Base-by-base conservation (phyloP, 495 filamentous ascomycete genomes). In the Baudoinia panamericana region DNA sequence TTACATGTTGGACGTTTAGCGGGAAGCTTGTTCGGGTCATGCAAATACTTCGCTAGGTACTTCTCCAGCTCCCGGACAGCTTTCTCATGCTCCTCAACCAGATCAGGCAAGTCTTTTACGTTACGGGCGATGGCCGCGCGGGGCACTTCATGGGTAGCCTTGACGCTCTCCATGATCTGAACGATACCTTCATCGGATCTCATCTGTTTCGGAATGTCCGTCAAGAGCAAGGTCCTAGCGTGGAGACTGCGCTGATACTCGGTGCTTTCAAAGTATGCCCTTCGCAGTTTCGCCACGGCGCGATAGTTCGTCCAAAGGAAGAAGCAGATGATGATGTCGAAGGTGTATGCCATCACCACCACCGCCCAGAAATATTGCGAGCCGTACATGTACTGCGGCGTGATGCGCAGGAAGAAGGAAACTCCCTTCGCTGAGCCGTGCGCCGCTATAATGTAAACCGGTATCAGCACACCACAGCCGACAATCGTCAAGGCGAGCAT, bases 221-320 rank as follows among this genome's bases (percentile, higher is more conserved):
- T 90, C 37, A 97, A 75, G 79, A 97, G 88, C 52, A 97, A 60
- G 1, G 87, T 95, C 43, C 92, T 70, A 4, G 92, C 75, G 59
- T 94, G 85, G 37, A 95, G 63, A 59, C 85, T 92, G 28, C 70
- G 69, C 58, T 92, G 80, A 51, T 95, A 97, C 24, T 95, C 92
- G 5, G 82, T 70, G 48, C 78, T 92, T 50, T 86, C 67, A 52
- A 93, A 87, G 55, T 93, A 94, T 23, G 71, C 55, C 35, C 82
- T 73, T 51, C 87, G 73, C 41, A 97, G 57, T 29, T 60, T 63
- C 17, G 74, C 54, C 17, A 96, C 70, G 13, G 68, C 75, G 31
- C 70, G 72, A 60, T 96, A 96, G 51, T 93, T 95, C 62, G 71
- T 75, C 84, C 85, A 97, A 15, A 97, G 62, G 54, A 93, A 93